Evolutionary conservation across 108 stramenopile species (phyloP).

Genomic region (Pelagomonas calceolata): DNA sequence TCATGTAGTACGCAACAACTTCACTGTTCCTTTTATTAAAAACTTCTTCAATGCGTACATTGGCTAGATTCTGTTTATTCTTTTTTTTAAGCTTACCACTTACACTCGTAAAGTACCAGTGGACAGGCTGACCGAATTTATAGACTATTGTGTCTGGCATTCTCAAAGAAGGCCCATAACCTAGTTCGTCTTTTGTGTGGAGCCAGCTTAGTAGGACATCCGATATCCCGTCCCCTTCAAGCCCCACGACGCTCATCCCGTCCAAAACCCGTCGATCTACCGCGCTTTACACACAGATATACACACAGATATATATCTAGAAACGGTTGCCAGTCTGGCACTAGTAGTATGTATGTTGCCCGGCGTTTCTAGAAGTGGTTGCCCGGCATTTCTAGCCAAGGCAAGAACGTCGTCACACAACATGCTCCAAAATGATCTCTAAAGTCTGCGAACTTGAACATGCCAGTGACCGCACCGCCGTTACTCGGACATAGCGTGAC

Average conservation of each 20-base stretch:
- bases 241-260: slow-evolving; percentile 5
- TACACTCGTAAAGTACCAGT: slow-evolving; percentile 65
- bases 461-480: too few species aligned
- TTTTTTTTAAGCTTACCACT: slow-evolving; percentile 62
- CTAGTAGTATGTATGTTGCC: too few species aligned
- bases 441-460: too few species aligned
- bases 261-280: too few species aligned
- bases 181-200: slow-evolving; percentile 57
- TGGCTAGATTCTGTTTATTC: slow-evolving; percentile 61
- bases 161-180: slow-evolving; percentile 39
- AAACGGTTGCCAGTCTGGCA: too few species aligned
- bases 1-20: slow-evolving; percentile 65
- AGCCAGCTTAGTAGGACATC: slow-evolving; percentile 55
- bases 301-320: too few species aligned
- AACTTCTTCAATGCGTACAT: slow-evolving; percentile 59
- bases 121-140: slow-evolving; percentile 64
- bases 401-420: too few species aligned
- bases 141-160: slow-evolving; percentile 71
- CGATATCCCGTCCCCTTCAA: slow-evolving; percentile 62
- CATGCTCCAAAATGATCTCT: too few species aligned
- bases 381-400: too few species aligned
- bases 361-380: too few species aligned
- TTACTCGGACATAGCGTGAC: too few species aligned
- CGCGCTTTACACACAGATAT: too few species aligned
- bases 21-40: slow-evolving; percentile 57